These are phyloP conservation scores for Capronia epimyces DNA, from an alignment of 2,329 filamentous ascomycete species.

Conservation along the genomic window DNA sequence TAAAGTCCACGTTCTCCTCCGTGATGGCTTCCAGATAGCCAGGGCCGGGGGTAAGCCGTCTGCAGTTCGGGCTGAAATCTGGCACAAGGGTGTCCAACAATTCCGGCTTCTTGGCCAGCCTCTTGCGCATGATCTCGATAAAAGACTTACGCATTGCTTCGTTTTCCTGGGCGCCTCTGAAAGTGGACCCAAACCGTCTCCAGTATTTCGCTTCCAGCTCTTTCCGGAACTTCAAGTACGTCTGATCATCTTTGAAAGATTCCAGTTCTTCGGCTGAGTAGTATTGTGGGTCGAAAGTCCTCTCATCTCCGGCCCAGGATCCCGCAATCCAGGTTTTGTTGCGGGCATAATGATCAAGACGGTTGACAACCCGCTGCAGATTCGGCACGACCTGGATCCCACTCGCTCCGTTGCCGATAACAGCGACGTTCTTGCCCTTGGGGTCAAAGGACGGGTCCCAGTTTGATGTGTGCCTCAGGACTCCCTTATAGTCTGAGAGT, in stretches of 20 bases:
- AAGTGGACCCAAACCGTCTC: constrained; percentile 25
- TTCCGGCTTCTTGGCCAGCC: constrained; percentile 33
- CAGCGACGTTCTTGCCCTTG: constrained; percentile 27
- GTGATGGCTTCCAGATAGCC: constrained; percentile 62
- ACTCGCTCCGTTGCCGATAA: constrained; percentile 31
- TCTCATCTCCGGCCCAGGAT: constrained; percentile 34
- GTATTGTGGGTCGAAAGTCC: constrained; percentile 24
- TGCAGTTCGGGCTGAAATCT: constrained; percentile 39
- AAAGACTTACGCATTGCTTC: constrained; percentile 16
- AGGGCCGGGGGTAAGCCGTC: constrained; percentile 53
- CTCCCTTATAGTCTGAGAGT: constrained; percentile 34
- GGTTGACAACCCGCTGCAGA: constrained; percentile 35
- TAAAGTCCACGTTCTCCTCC: constrained; percentile 58
- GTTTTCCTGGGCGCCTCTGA: constrained; percentile 24
- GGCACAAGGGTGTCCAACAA: constrained; percentile 37
- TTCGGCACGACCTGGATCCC: constrained; percentile 35
- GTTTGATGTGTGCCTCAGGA: constrained; percentile 39
- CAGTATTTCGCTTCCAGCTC: constrained; percentile 32
- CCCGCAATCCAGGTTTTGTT: constrained; percentile 31
- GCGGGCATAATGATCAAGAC: constrained; percentile 30
- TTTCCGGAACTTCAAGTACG: constrained; percentile 34
- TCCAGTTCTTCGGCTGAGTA: constrained; percentile 29
- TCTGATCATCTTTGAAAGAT: constrained; percentile 23
- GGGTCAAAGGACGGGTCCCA: constrained; percentile 41
- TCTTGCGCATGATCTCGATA: constrained; percentile 24